These are phyloP conservation scores for Penicillium turbatum DNA, from an alignment of 495 filamentous ascomycete species.

Conservation along the genomic window DNA sequence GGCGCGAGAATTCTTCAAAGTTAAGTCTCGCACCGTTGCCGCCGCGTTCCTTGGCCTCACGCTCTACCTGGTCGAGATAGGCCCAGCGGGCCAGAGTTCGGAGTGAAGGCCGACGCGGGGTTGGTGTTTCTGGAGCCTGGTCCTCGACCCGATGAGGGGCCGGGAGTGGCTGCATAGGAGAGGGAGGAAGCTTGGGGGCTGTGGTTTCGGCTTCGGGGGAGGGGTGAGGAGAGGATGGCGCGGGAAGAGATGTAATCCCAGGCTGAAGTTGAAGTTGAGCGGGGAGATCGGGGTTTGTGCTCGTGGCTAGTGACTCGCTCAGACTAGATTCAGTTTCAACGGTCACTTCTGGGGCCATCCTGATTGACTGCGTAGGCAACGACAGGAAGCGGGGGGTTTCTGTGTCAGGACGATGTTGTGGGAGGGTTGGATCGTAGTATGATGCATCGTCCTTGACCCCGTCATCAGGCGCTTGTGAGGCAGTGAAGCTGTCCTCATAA, in stretches of 20 bases:
- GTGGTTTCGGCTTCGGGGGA: slow-evolving; percentile 39
- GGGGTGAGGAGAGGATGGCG: slow-evolving; percentile 29
- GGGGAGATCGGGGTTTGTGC: slow-evolving; percentile 21
- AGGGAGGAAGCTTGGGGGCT: slow-evolving; percentile 34
- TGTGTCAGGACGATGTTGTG: slow-evolving; percentile 61
- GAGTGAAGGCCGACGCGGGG: slow-evolving; percentile 28
- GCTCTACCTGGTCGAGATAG: slow-evolving; percentile 54
- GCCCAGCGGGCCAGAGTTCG: slow-evolving; percentile 49
- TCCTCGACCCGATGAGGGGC: slow-evolving; percentile 23
- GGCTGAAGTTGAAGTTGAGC: slow-evolving; percentile 32
- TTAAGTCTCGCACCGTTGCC: slow-evolving; percentile 68
- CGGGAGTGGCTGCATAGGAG: slow-evolving; percentile 35
- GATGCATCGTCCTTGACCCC: slow-evolving; percentile 11
- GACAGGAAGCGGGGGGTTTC: slow-evolving; percentile 15
- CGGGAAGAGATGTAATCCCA: slow-evolving; percentile 34
- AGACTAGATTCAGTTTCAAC: slow-evolving; percentile 2
- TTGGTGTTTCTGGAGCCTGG: slow-evolving; percentile 12
- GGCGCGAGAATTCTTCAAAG: slow-evolving; percentile 67
- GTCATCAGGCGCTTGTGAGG: slow-evolving; percentile 16
- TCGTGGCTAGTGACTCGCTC: slow-evolving; percentile 7
- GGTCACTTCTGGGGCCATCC: slow-evolving; percentile 1
- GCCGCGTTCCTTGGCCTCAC: slow-evolving; percentile 63
- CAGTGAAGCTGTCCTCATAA: slow-evolving; percentile 11
- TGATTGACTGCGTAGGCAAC: slow-evolving; percentile 10
- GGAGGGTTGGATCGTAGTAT: slow-evolving; percentile 63